Conservation (phyloP, 2,329 filamentous ascomycete species). For the Neofusicoccum cordaticola region DNA sequence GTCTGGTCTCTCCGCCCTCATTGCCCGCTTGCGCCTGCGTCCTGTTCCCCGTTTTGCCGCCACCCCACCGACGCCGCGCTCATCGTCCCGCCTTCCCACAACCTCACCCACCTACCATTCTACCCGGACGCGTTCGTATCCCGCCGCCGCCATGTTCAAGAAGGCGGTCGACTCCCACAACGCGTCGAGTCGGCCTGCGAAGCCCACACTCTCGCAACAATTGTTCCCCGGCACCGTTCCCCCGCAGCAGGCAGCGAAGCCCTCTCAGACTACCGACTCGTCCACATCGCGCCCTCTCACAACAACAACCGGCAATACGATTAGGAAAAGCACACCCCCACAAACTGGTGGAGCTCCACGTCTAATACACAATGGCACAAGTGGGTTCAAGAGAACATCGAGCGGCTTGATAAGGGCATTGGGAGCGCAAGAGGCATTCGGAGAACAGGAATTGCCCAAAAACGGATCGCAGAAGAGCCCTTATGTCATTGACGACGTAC, state of each 20-base stretch:
- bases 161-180: conserved; percentile 41
- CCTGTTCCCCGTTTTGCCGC: neutral
- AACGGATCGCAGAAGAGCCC: neutral
- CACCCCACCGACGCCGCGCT: conserved; percentile 22
- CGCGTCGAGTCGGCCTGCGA: conserved; percentile 24
- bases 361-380: conserved; percentile 22
- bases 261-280: conserved; percentile 44
- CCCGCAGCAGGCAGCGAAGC: conserved; percentile 40
- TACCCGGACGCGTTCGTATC: neutral
- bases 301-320: conserved; percentile 30
- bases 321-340: conserved; percentile 26
- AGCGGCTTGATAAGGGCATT: conserved; percentile 47
- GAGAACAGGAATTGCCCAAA: conserved; percentile 5
- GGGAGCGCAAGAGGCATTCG: conserved; percentile 36
- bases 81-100: conserved; percentile 23
- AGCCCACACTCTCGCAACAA: conserved; percentile 43
- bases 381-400: conserved; percentile 46
- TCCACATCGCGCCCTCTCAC: conserved; percentile 33
- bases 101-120: conserved; percentile 11
- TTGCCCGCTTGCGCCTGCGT: conserved; percentile 33
- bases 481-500: conserved; percentile 20
- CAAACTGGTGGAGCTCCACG: neutral
- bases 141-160: conserved; percentile 36
- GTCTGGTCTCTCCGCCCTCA: conserved; percentile 22
- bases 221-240: conserved; percentile 55